Evolutionary conservation across 306 rosid genomes (phyloP).

Genomic region (Luffa acutangula): DNA sequence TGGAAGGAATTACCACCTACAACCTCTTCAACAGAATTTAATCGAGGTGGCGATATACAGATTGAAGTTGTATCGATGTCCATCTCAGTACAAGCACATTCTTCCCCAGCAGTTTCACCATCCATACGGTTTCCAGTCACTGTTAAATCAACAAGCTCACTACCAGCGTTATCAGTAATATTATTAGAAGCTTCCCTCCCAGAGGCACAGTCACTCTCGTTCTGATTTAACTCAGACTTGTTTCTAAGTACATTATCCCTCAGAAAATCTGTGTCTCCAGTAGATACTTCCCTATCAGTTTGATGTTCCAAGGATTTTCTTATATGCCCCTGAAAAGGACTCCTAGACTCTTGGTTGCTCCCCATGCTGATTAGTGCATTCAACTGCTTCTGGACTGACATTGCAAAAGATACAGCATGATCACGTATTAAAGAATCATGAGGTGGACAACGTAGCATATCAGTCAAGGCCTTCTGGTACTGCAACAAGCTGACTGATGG

Average conservation of each 20-base stretch:
- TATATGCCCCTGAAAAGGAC: conserved; percentile 17
- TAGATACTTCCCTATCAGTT: conserved; percentile 10
- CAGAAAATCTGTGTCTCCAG: conserved; percentile 5
- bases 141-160: conserved; percentile 13
- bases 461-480: conserved; percentile 49
- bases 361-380: conserved; percentile 29
- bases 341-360: conserved; percentile 15
- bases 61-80: conserved; percentile 46
- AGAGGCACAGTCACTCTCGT: conserved; percentile 19
- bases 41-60: conserved; percentile 40
- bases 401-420: conserved; percentile 70
- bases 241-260: conserved; percentile 6
- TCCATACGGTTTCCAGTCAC: conserved; percentile 12
- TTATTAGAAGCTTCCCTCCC: conserved; percentile 14
- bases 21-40: conserved; percentile 42
- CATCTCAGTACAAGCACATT: conserved; percentile 34
- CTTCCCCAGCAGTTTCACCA: conserved; percentile 27
- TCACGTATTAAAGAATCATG: conserved; percentile 73
- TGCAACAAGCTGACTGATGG: conserved; percentile 62
- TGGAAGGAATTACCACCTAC: conserved; percentile 12
- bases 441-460: conserved; percentile 62
- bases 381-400: conserved; percentile 58
- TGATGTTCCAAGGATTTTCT: conserved; percentile 13
- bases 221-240: conserved; percentile 8
- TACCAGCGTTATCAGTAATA: neutral